phyloP scores from a whole-genome alignment of 306 rosid species.

The Cucurbita moschata region DNA sequence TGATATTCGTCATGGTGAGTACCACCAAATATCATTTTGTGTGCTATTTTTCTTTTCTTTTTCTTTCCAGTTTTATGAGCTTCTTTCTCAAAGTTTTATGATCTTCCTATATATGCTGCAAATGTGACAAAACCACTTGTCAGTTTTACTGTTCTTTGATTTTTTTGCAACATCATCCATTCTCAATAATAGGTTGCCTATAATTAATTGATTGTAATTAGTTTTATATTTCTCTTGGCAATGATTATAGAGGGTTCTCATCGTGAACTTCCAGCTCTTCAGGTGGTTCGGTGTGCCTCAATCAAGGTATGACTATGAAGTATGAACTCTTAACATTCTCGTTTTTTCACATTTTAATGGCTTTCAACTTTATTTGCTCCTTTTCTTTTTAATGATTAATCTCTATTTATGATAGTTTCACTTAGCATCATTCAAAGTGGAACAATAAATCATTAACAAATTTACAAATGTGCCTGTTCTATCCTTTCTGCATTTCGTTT shows the following conservation, averaged over 20 bases:
- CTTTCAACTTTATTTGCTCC: not conserved
- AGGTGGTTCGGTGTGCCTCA: slow-evolving; percentile 54
- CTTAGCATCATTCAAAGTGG: not conserved
- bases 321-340: not conserved
- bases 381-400: not conserved
- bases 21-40: not conserved
- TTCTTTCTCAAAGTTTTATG: not conserved
- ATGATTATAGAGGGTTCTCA: slow-evolving; percentile 72
- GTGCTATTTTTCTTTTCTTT: not conserved
- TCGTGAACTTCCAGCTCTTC: slow-evolving; percentile 83
- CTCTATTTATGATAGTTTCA: not conserved
- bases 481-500: not conserved
- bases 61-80: not conserved
- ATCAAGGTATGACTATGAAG: slow-evolving; percentile 29
- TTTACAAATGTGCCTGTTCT: not conserved
- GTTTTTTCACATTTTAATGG: not conserved
- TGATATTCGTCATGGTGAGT: slow-evolving; percentile 85
- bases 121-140: not conserved
- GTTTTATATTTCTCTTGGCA: not conserved
- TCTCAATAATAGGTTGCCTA: not conserved
- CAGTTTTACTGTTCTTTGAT: not conserved
- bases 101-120: not conserved
- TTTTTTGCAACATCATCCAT: not conserved
- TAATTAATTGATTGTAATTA: not conserved
- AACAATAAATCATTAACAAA: not conserved